Conservation (phyloP, 2,329 filamentous ascomycete species). For the Curvularia sp. region DNA sequence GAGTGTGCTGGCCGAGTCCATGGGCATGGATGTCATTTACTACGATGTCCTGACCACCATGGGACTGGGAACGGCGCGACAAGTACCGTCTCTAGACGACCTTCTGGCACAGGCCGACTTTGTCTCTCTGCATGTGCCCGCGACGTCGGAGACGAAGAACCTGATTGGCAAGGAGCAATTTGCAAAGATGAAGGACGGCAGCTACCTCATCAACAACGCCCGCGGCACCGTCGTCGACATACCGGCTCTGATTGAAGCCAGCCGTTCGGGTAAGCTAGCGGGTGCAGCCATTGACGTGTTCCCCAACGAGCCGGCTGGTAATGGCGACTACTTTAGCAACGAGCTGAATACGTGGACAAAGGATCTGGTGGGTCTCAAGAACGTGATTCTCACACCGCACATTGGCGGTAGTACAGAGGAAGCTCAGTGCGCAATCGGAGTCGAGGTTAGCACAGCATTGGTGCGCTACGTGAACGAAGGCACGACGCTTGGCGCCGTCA, state of each 20-base stretch:
- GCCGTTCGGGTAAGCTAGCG: slow-evolving; percentile 84
- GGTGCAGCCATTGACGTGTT: slow-evolving; percentile 97
- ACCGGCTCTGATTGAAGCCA: slow-evolving; percentile 85
- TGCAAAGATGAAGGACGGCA: slow-evolving; percentile 87
- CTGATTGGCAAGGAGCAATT: slow-evolving; percentile 85
- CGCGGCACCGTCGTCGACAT: slow-evolving; percentile 95
- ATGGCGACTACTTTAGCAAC: slow-evolving; percentile 93
- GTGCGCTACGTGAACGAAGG: slow-evolving; percentile 97
- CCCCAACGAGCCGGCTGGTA: slow-evolving; percentile 89
- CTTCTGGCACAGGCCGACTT: slow-evolving; percentile 86
- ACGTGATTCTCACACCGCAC: slow-evolving; percentile 94
- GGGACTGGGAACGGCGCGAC: slow-evolving; percentile 86
- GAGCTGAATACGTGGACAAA: slow-evolving; percentile 83
- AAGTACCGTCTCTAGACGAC: slow-evolving; percentile 78
- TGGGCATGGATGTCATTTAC: slow-evolving; percentile 98
- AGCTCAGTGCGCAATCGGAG: slow-evolving; percentile 92
- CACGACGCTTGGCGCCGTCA: slow-evolving; percentile 88
- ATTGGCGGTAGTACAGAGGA: slow-evolving; percentile 98
- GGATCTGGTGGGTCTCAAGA: slow-evolving; percentile 83
- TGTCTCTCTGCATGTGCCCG: slow-evolving; percentile 92
- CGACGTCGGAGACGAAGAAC: slow-evolving; percentile 89
- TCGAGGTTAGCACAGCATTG: slow-evolving; percentile 87
- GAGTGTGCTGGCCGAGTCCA: slow-evolving; percentile 92
- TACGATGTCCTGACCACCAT: slow-evolving; percentile 95
- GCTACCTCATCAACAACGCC: slow-evolving; percentile 95